Base-by-base conservation (phyloP, 2,329 filamentous ascomycete species). In the Thermochaetoides dissita region DNA sequence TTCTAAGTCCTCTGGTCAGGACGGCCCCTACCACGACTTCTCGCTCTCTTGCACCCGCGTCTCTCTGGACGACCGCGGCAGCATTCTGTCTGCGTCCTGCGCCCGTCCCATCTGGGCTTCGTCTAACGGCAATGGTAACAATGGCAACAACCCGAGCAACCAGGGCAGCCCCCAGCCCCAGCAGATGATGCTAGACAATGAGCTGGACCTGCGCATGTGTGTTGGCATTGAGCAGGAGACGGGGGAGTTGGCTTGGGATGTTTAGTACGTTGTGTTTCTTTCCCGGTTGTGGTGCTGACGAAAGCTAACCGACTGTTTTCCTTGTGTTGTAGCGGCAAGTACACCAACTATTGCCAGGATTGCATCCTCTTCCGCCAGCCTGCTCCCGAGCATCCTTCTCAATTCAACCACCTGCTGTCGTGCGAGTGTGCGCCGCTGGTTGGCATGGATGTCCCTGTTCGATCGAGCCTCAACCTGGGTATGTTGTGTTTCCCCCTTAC, bases 131-230 rank as follows among this genome's bases (percentile, higher is more conserved):
- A 24, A 24, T 24, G 17, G 17, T 17, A 10, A 35, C 8, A 11
- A 32, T 11, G 35, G 35, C 29, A 33, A 7, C 36, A 31, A 45
- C 4, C 6, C 32, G 9, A 6, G 34, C 17, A 30, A 7, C 30
- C 24, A 32, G 33, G 33, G 33, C 24, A 24, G 17, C 17, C 17
- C 17, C 17, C 17, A 24, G 17, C 3, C 17, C 17, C 17, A 24
- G 17, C 17, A 24, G 17, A 24, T 24, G 17, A 24, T 24, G 17
- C 17, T 24, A 5, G 11, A 37, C 11, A 47, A 45, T 39, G 10
- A 41, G 38, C 43, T 52, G 8, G 47, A 51, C 17, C 37, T 53
- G 37, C 40, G 45, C 45, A 34, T 48, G 32, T 53, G 51, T 38
- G 42, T 53, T 24, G 50, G 48, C 2, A 8, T 53, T 2, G 35